Base-by-base conservation (phyloP, 2,329 filamentous ascomycete species). In the Diaporthe sp. region DNA sequence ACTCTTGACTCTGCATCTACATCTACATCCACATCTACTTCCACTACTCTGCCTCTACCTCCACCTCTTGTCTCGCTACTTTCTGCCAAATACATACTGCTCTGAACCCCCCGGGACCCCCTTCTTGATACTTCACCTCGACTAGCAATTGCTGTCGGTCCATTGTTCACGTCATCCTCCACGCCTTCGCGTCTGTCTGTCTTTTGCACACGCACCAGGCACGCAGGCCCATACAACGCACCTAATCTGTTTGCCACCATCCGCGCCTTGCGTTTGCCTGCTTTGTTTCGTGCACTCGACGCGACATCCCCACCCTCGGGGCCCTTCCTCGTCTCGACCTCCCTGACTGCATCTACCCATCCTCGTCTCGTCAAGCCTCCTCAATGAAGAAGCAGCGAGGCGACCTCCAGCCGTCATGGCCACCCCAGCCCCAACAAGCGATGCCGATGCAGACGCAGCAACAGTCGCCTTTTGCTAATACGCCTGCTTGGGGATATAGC, bases 401-500 rank as follows among this genome's bases (percentile, higher is more conserved):
- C 75, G 77, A 78, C 72, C 62, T 79, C 70, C 79, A 79, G 77
- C 76, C 77, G 75, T 77, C 79, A 81, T 82, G 81, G 81, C 80
- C 79, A 75, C 77, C 78, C 55, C 80, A 81, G 74, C 79, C 79
- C 74, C 75, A 79, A 77, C 57, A 80, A 70, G 76, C 79, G 74
- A 80, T 81, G 79, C 77, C 81, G 74, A 77, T 80, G 58, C 77
- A 79, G 73, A 78, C 78, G 49, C 77, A 76, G 59, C 76, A 79
- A 74, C 79, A 80, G 58, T 80, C 79, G 70, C 75, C 79, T 10
- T 81, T 81, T 79, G 79, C 83, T 86, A 84, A 86, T 80, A 78
- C 81, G 75, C 31, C 74, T 75, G 75, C 79, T 77, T 85, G 82
- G 83, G 65, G 49, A 13, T 84, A 82, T 79, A 87, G 86, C 80